A percentile compares a stretch with the other conserved stretches of the same genome.
Conservation (phyloP, 208 protist genomes). For the Strigomonas culicis region DNA sequence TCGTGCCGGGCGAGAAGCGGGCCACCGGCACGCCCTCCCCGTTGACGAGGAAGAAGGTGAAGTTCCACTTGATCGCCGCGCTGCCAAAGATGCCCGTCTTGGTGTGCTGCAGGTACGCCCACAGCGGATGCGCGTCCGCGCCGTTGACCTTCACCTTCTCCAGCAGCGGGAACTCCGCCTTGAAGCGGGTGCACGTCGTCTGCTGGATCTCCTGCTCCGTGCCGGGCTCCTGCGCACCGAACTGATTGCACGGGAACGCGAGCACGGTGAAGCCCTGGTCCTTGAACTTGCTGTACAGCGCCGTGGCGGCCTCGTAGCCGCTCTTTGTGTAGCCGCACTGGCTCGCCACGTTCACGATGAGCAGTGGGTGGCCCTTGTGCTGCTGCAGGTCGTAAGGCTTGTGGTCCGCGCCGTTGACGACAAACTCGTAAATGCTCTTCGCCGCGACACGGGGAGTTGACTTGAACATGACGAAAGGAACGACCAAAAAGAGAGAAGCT, state of each 20-base stretch:
- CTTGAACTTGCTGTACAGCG: constrained; percentile 89
- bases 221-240: constrained; percentile 79
- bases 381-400: constrained; percentile 83
- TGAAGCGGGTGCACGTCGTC: constrained; percentile 61
- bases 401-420: constrained; percentile 56
- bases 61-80: constrained; percentile 92
- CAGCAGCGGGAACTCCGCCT: constrained; percentile 84
- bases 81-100: constrained; percentile 55
- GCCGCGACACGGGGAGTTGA: no score
- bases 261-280: constrained; percentile 82
- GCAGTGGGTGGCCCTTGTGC: constrained; percentile 85
- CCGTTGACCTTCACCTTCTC: constrained; percentile 92
- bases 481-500: no score
- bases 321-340: constrained; percentile 88
- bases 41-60: constrained; percentile 91
- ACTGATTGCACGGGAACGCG: constrained; percentile 93
- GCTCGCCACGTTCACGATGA: constrained; percentile 93
- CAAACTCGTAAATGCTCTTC: constrained; percentile 73
- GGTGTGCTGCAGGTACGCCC: constrained; percentile 72
- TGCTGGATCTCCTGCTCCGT: constrained; percentile 71
- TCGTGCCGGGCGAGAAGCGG: constrained; percentile 71
- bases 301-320: constrained; percentile 70
- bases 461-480: no score
- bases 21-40: constrained; percentile 52
- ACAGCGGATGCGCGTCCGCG: constrained; percentile 70